A percentile compares a stretch with the other conserved stretches of the same genome.
Evolutionary conservation across 2,329 filamentous ascomycete species (phyloP).

Genomic region (Emergomyces orientalis): DNA sequence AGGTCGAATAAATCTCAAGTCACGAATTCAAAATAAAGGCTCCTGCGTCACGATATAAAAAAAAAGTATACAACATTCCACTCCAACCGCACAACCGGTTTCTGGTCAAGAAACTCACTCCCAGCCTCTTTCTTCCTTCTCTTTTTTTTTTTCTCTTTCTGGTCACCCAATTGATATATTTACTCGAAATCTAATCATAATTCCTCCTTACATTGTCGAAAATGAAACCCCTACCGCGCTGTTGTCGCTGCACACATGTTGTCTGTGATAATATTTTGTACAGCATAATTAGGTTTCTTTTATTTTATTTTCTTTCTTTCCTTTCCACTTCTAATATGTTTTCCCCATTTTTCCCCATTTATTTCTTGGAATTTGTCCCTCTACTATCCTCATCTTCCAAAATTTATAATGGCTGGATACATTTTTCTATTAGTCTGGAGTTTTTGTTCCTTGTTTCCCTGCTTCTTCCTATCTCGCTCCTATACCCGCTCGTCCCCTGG

Average conservation of each 20-base stretch:
- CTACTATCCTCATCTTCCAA: too few species aligned
- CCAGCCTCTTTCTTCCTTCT: not conserved
- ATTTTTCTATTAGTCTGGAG: not conserved
- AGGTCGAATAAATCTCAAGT: conserved; percentile 26
- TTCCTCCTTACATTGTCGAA: not conserved
- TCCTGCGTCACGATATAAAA: not conserved
- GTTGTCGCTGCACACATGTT: not conserved
- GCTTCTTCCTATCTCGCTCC: not conserved
- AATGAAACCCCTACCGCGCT: not conserved
- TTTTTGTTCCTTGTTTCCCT: not conserved
- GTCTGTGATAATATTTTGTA: not conserved
- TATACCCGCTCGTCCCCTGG: not conserved
- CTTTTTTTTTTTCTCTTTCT: not conserved
- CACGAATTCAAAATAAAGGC: not conserved
- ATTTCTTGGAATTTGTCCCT: too few species aligned
- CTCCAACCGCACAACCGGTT: not conserved
- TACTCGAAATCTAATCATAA: not conserved
- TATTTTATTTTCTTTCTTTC: not conserved
- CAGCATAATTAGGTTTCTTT: not conserved
- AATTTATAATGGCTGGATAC: not conserved
- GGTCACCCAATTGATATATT: not conserved
- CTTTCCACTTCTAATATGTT: not conserved
- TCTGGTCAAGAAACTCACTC: not conserved
- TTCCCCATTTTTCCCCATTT: not conserved
- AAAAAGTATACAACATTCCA: not conserved